phyloP scores from a whole-genome alignment of 306 rosid species.

The Vigna radiata region DNA sequence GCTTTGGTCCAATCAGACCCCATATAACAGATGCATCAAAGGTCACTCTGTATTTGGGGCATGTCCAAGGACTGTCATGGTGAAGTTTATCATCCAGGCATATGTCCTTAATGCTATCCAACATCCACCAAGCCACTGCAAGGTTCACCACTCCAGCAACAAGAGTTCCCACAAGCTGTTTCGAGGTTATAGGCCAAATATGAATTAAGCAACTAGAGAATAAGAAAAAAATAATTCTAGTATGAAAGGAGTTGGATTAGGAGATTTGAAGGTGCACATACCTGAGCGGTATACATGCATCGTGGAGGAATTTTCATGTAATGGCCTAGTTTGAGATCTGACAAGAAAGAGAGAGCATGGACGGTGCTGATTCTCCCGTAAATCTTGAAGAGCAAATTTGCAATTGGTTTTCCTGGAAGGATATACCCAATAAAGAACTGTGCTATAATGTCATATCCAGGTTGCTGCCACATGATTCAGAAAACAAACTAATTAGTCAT shows the following conservation, averaged over 20 bases:
- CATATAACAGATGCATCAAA: constrained; percentile 97
- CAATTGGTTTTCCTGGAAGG: constrained; percentile 96
- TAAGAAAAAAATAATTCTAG: not conserved
- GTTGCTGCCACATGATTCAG: constrained; percentile 74
- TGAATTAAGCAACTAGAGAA: not conserved
- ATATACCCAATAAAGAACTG: constrained; percentile 93
- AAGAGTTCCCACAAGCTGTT: constrained; percentile 89
- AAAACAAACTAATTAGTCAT: constrained; percentile 32
- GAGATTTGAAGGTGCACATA: constrained; percentile 42
- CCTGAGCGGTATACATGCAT: constrained; percentile 96
- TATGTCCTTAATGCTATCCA: constrained; percentile 74
- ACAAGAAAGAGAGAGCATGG: constrained; percentile 94
- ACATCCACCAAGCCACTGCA: constrained; percentile 99
- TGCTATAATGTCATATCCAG: constrained; percentile 97
- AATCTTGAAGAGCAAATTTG: constrained; percentile 91
- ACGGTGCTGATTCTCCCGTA: constrained; percentile 97
- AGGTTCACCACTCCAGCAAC: constrained; percentile 83
- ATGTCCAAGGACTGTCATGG: constrained; percentile 95
- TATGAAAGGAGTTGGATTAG: not conserved
- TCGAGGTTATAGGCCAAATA: not conserved
- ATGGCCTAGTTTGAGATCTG: constrained; percentile 97
- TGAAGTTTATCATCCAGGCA: constrained; percentile 73
- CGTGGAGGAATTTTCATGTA: constrained; percentile 99
- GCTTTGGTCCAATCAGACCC: constrained; percentile 90
- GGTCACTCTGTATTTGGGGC: constrained; percentile 93